Evolutionary conservation across 305 asterid species (phyloP).

Genomic region (Fraxinus latifolia): DNA sequence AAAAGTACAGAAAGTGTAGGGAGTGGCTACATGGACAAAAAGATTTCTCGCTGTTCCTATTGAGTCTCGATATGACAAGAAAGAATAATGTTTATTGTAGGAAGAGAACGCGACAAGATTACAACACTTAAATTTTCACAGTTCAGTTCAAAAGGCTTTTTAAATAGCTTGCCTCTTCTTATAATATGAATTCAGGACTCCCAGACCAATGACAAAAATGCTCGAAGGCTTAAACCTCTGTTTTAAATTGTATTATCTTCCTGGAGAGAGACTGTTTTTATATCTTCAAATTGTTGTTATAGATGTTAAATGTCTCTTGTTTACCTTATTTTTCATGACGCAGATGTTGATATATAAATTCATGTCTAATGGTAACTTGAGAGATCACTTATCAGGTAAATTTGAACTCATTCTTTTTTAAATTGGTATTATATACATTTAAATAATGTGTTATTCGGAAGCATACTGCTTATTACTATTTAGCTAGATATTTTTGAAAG

Average conservation of each 20-base stretch:
- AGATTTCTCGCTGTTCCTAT: not conserved
- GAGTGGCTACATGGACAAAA: not conserved
- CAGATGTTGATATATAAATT: conserved; percentile 83
- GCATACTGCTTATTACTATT: not conserved
- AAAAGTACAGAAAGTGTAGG: no score
- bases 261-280: not conserved
- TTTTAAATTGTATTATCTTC: not conserved
- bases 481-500: not conserved
- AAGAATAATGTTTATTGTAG: not conserved
- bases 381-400: conserved; percentile 76
- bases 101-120: not conserved
- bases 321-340: conserved; percentile 28
- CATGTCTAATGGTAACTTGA: conserved; percentile 65
- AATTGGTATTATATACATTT: not conserved
- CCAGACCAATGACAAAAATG: not conserved
- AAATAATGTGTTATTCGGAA: not conserved
- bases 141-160: not conserved
- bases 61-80: not conserved
- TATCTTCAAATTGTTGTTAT: conserved; percentile 3
- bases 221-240: not conserved
- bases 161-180: not conserved
- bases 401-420: conserved; percentile 15
- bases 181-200: not conserved
- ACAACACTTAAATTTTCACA: not conserved
- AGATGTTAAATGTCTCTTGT: conserved; percentile 20